Evolutionary conservation across 371 early-diverging fungal species (phyloP).

Genomic region (Phascolomyces articulosus): DNA sequence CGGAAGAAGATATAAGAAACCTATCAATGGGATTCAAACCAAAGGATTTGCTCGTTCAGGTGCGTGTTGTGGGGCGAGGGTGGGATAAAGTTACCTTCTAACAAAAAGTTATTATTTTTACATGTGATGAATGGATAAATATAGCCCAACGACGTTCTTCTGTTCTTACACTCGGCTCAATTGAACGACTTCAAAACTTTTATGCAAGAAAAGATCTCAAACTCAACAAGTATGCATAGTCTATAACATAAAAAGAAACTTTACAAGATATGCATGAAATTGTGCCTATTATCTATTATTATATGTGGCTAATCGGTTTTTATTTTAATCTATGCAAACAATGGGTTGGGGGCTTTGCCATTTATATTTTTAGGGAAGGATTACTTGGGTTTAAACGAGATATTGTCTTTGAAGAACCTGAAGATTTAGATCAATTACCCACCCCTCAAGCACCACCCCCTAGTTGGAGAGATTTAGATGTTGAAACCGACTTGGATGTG

Average conservation of each 20-base stretch:
- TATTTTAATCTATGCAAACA: no score
- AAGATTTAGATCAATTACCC: conserved; percentile 34
- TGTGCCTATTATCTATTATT: no score
- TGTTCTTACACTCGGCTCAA: conserved; percentile 47
- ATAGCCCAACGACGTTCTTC: conserved; percentile 52
- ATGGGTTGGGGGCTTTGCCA: not conserved
- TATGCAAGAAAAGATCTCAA: conserved; percentile 48
- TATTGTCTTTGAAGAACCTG: conserved; percentile 29
- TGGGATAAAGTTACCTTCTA: no score
- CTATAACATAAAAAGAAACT: not conserved
- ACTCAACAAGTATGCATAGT: conserved; percentile 46
- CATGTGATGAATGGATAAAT: not conserved
- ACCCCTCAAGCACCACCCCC: conserved; percentile 46
- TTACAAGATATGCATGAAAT: no score
- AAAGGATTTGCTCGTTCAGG: conserved; percentile 57
- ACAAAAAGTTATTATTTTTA: no score
- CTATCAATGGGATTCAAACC: conserved; percentile 49
- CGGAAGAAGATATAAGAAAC: conserved; percentile 44
- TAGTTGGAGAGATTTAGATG: conserved; percentile 47
- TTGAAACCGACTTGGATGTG: conserved; percentile 50
- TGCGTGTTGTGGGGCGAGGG: no score
- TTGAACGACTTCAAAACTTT: conserved; percentile 53
- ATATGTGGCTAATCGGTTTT: no score
- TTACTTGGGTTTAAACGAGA: conserved; percentile 41
- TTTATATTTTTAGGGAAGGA: conserved; percentile 27